phyloP scores from a whole-genome alignment of 2,329 filamentous ascomycete species.

The Botrytis pseudocinerea region DNA sequence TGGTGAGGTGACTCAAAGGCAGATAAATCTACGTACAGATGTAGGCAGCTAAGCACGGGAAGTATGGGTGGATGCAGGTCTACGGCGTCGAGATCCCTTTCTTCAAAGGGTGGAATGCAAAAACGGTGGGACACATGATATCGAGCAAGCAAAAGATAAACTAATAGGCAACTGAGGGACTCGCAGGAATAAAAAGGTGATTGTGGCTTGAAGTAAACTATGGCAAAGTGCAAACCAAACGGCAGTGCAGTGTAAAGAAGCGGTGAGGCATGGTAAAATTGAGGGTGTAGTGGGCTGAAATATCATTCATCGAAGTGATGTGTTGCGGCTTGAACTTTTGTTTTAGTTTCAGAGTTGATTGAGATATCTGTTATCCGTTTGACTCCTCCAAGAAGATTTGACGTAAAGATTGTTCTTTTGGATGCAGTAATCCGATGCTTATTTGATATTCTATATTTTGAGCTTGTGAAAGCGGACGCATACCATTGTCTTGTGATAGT shows the following conservation, averaged over 20 bases:
- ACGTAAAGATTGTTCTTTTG: not conserved
- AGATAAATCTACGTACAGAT: not conserved
- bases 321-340: not conserved
- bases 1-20: not conserved
- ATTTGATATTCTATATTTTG: not conserved
- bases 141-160: not conserved
- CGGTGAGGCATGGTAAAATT: not conserved
- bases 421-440: not conserved
- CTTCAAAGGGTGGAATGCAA: not conserved
- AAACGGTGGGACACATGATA: not conserved
- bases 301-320: constrained; percentile 12
- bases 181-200: constrained; percentile 1
- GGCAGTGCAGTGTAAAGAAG: constrained; percentile 11
- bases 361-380: not conserved
- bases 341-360: not conserved
- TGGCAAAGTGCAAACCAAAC: constrained; percentile 3
- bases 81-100: constrained; percentile 3
- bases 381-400: not conserved
- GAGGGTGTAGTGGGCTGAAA: constrained; percentile 14
- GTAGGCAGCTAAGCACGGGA: constrained; percentile 5
- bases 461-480: not conserved
- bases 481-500: constrained; percentile 9
- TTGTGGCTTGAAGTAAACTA: not conserved
- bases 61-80: constrained; percentile 12
- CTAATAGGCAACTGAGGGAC: not conserved